Percentiles rank a stretch among this genome's conserved stretches.
These are phyloP conservation scores for Phytopythium litorale DNA, from an alignment of 352 stramenopile genomes.

Conservation along the genomic window DNA sequence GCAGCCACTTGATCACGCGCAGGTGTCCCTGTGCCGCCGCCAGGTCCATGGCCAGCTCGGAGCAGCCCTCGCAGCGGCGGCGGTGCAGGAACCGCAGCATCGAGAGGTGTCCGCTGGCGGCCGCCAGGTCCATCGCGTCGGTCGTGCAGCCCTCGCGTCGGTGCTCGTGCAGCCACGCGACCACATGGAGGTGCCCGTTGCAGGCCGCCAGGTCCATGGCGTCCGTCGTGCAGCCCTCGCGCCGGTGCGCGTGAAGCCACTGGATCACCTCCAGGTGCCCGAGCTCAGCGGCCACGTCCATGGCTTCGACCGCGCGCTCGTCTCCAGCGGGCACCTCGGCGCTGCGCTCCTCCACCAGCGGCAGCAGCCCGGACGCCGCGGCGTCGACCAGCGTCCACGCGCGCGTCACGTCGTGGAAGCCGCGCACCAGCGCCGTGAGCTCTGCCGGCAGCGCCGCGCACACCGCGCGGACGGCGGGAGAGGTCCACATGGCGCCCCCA, in stretches of 20 bases:
- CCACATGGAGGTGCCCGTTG: conserved; percentile 48
- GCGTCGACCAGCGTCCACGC: conserved; percentile 33
- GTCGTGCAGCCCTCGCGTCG: conserved; percentile 49
- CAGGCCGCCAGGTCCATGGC: conserved; percentile 59
- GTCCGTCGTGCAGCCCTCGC: conserved; percentile 57
- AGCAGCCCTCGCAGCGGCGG: conserved; percentile 21
- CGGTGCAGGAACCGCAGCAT: conserved; percentile 31
- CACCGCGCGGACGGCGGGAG: conserved; percentile 33
- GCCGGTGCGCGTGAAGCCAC: conserved; percentile 46
- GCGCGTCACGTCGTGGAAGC: conserved; percentile 35
- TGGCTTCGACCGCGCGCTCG: conserved; percentile 18
- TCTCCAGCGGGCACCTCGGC: conserved; percentile 2
- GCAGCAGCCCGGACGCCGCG: conserved; percentile 32
- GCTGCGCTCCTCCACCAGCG: conserved; percentile 27
- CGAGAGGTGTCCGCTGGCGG: conserved; percentile 18
- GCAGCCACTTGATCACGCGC: conserved; percentile 29
- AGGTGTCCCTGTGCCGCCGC: conserved; percentile 24
- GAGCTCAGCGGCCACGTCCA: conserved; percentile 60
- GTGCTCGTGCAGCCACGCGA: conserved; percentile 59
- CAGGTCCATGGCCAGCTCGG: conserved; percentile 26
- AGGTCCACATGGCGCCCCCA: neutral
- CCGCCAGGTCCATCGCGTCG: conserved; percentile 23
- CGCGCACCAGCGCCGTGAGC: conserved; percentile 28
- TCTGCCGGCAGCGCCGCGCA: conserved; percentile 32
- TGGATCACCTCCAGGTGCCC: conserved; percentile 50